Evolutionary conservation across 345 rosid species (phyloP), one percentile per base, ranked within the genome.

Genomic region (Kernera saxatilis): DNA sequence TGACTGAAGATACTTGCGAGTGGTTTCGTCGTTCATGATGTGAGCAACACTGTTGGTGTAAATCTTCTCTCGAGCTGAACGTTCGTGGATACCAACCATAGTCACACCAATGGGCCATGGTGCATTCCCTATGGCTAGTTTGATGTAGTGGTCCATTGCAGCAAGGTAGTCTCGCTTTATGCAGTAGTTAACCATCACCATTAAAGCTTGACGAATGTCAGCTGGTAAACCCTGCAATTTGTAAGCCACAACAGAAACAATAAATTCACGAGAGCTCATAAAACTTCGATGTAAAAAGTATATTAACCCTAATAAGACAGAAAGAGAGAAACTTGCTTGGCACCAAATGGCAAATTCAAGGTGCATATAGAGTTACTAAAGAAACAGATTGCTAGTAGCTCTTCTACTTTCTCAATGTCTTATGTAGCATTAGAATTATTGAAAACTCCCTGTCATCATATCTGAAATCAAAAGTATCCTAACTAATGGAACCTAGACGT

Each of bases 61-160:
- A 70, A 91, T 91, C 86, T 94, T 94, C 84, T 94, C 97, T 18
- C 97, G 95, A 5, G 99, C 97, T 29, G 97, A 94, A 76, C 97
- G 95, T 74, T 94, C 99, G 29, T 94, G 99, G 73, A 94, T 94
- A 82, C 99, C 99, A 84, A 94, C 99, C 99, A 94, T 94, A 82
- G 99, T 94, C 15, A 94, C 99, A 75, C 97, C 96, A 32, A 94
- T 94, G 32, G 99, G 99, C 99, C 99, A 94, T 15, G 97, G 97
- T 13, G 97, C 99, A 72, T 91, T 94, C 5, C 99, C 99, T 9
- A 94, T 94, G 17, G 98, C 95, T 79, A 94, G 45, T 77, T 81
- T 89, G 73, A 94, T 94, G 71, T 94, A 94, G 12, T 88, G 99
- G 79, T 94, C 98, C 99, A 91, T 89, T 39, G 92, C 99, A 60